Evolutionary conservation across 495 filamentous ascomycete species (phyloP).

Genomic region (Thozetella sp.): DNA sequence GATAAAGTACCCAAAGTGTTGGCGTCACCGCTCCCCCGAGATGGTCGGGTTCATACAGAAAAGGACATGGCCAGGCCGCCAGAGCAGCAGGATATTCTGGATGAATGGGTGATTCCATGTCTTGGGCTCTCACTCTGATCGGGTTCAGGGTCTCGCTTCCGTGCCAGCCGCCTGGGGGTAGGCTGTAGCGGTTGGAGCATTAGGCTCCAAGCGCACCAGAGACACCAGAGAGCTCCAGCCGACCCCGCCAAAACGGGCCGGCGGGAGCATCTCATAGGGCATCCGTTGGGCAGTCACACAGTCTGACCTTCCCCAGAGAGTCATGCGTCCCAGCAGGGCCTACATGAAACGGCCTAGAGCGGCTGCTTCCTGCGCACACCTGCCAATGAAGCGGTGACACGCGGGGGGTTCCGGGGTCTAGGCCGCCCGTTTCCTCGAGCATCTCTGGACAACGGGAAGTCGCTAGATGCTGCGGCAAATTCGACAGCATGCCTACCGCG

Average conservation of each 20-base stretch:
- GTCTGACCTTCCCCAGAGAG: conserved; percentile 16
- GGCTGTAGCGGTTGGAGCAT: background rate
- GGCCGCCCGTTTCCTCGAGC: background rate
- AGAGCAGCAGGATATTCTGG: background rate
- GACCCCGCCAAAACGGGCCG: conserved; percentile 2
- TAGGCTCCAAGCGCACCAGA: conserved; percentile 8
- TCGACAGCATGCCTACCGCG: background rate
- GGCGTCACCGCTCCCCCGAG: background rate
- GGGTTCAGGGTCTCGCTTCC: background rate
- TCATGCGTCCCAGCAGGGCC: conserved; percentile 22
- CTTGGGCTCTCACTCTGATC: too few species aligned
- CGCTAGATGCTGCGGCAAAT: background rate
- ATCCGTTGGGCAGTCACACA: conserved; percentile 33
- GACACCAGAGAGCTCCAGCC: background rate
- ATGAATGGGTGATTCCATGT: background rate
- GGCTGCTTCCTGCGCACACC: conserved; percentile 15
- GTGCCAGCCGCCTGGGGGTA: background rate
- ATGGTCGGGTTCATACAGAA: conserved; percentile 1
- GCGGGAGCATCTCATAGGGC: conserved; percentile 6
- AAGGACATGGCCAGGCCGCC: background rate
- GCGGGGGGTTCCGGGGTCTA: conserved; percentile 1
- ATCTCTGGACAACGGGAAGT: conserved; percentile 4
- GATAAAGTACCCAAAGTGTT: too few species aligned
- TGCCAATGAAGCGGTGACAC: conserved; percentile 28
- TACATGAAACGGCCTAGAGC: conserved; percentile 33